Conservation (phyloP, 768 basidiomycete species). For the Serpula lacrymans region DNA sequence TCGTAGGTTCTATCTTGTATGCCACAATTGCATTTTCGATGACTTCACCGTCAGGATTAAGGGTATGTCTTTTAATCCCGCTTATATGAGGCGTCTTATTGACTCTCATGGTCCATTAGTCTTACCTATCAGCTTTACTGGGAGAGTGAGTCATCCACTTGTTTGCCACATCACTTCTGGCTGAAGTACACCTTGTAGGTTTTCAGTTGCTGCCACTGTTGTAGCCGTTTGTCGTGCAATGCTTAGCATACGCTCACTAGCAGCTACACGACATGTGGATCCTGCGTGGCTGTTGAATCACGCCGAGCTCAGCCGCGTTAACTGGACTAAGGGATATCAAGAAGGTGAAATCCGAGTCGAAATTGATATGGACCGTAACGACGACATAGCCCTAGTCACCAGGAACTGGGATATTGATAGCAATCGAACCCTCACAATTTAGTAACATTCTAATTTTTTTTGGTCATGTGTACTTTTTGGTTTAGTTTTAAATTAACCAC, state of each 20-base stretch:
- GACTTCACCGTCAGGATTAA: constrained; percentile 3
- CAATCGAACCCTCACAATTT: no score
- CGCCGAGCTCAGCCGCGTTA: constrained; percentile 42
- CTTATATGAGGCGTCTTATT: no score
- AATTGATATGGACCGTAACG: no score
- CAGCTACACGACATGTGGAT: constrained; percentile 37
- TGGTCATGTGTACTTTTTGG: no score
- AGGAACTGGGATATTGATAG: no score
- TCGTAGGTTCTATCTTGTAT: constrained; percentile 16
- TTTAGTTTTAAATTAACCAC: no score
- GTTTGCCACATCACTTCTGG: background rate
- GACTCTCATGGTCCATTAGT: no score
- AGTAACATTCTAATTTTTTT: no score
- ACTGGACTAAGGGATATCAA: constrained; percentile 32
- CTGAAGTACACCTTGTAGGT: background rate
- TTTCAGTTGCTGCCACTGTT: constrained; percentile 8
- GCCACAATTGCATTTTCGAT: constrained; percentile 9
- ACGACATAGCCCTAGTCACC: no score
- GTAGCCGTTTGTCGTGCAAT: constrained; percentile 36
- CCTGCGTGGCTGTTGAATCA: constrained; percentile 43
- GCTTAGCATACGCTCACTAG: constrained; percentile 41
- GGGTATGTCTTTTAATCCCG: no score
- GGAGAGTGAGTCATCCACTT: constrained; percentile 8
- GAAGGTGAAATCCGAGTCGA: constrained; percentile 40
- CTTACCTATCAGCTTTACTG: constrained; percentile 6